Percentiles rank a stretch among this genome's conserved stretches.
phyloP scores from a whole-genome alignment of 768 basidiomycete genomes.

The Pleurotus tuber-regium region DNA sequence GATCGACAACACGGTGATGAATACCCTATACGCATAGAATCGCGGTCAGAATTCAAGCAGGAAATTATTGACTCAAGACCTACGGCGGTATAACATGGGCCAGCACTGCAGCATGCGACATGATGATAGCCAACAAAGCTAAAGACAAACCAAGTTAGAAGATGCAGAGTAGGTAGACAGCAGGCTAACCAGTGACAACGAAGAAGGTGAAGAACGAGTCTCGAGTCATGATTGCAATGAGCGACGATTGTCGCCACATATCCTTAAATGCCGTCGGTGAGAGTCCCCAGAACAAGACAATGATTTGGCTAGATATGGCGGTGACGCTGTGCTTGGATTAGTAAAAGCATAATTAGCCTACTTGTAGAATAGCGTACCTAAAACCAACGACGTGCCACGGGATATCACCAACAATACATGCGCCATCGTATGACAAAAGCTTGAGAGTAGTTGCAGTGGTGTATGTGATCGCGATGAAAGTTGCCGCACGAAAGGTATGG shows the following conservation, averaged over 20 bases:
- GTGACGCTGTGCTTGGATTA: background rate
- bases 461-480: background rate
- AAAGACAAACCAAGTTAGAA: background rate
- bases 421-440: conserved; percentile 5
- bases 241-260: background rate
- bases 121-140: conserved; percentile 5
- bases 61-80: background rate
- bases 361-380: background rate
- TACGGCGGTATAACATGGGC: conserved; percentile 3
- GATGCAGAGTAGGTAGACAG: too few species aligned
- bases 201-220: conserved; percentile 3
- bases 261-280: background rate
- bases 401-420: conserved; percentile 1
- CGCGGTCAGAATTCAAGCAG: background rate
- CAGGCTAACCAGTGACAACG: background rate
- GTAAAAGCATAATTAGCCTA: background rate
- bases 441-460: conserved; percentile 1
- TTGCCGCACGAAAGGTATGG: background rate
- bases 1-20: conserved; percentile 2
- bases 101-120: background rate
- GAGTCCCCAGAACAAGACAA: background rate
- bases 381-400: conserved; percentile 7
- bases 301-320: conserved; percentile 4
- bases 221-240: conserved; percentile 3
- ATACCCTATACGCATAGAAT: background rate